Percentiles rank a stretch among this genome's conserved stretches.
Evolutionary conservation across 805 yeast species (phyloP).

Genomic region (Candida dendrica): DNA sequence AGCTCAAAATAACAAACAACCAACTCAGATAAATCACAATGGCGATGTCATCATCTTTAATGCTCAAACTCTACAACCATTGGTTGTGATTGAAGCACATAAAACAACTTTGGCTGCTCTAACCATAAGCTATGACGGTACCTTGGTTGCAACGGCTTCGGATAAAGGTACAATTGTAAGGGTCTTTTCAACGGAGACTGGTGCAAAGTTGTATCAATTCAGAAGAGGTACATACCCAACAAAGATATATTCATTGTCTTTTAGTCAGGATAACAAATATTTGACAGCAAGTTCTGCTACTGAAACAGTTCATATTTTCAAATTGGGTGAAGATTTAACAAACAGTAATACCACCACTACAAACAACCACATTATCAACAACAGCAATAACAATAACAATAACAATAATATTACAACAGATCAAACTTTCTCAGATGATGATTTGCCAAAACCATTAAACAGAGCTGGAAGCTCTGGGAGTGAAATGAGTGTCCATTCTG

Average conservation of each 20-base stretch:
- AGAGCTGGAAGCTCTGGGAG: conserved; percentile 17
- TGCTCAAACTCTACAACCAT: conserved; percentile 51
- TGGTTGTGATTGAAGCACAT: conserved; percentile 69
- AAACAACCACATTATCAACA: background rate
- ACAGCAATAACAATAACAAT: background rate
- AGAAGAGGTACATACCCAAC: conserved; percentile 84
- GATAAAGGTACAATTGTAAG: conserved; percentile 73
- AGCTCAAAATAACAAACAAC: background rate
- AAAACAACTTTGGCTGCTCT: conserved; percentile 61
- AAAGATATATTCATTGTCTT: conserved; percentile 65
- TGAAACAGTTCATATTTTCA: conserved; percentile 88
- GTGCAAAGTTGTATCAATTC: conserved; percentile 58
- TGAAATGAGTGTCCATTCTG: conserved; percentile 5
- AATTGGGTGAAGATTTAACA: conserved; percentile 37
- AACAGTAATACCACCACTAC: conserved; percentile 4
- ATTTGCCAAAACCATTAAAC: conserved; percentile 6
- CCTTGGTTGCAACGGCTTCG: conserved; percentile 64
- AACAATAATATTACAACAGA: conserved; percentile 2
- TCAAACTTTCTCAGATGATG: conserved; percentile 2
- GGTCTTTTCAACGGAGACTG: conserved; percentile 58
- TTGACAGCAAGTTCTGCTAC: conserved; percentile 83
- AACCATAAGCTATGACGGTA: conserved; percentile 58
- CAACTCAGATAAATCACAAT: conserved; percentile 22
- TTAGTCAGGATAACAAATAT: conserved; percentile 62
- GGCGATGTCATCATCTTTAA: conserved; percentile 70